These are phyloP conservation scores for Sphaerulina vaccinii DNA, from an alignment of 2,329 filamentous ascomycete genomes.

Conservation along the genomic window DNA sequence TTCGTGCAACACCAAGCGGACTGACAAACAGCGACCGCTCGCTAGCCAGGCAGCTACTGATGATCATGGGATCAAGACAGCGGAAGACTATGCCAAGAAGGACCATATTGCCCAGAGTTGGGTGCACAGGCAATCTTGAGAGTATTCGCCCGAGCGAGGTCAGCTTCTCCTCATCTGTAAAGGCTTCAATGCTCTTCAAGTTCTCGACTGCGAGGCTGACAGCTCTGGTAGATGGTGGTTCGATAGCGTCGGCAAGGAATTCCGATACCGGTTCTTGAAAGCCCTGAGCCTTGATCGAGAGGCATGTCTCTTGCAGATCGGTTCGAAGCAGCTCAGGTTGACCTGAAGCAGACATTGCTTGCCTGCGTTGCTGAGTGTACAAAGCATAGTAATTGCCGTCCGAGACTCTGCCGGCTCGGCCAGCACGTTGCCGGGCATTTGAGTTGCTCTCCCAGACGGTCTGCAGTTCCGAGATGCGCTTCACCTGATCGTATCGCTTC, in stretches of 20 bases:
- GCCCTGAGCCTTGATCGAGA: slow-evolving; percentile 45
- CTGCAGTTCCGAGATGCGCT: slow-evolving; percentile 41
- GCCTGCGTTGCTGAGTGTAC: slow-evolving; percentile 41
- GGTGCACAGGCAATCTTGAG: slow-evolving; percentile 43
- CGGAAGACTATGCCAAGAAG: slow-evolving; percentile 52
- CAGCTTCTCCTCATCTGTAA: slow-evolving; percentile 45
- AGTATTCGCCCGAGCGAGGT: slow-evolving; percentile 50
- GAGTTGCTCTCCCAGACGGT: slow-evolving; percentile 51
- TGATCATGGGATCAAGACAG: slow-evolving; percentile 52
- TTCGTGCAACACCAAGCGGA: slow-evolving; percentile 28
- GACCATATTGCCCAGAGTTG: slow-evolving; percentile 51
- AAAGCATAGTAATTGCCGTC: slow-evolving; percentile 52
- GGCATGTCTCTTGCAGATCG: slow-evolving; percentile 47
- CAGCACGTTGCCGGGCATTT: slow-evolving; percentile 50
- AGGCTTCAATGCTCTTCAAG: slow-evolving; percentile 43
- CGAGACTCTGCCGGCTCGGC: slow-evolving; percentile 51
- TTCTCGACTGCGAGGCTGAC: slow-evolving; percentile 43
- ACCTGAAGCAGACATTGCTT: slow-evolving; percentile 37
- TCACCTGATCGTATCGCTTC: slow-evolving; percentile 42
- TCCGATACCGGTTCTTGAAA: slow-evolving; percentile 42
- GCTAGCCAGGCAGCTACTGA: slow-evolving; percentile 41
- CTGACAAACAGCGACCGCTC: slow-evolving; percentile 39
- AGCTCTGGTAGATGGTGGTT: slow-evolving; percentile 43
- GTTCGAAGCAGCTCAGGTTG: slow-evolving; percentile 45
- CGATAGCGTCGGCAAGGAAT: slow-evolving; percentile 47